Conservation (phyloP, 129 eudicot species). For the Artemisia tridentata region DNA sequence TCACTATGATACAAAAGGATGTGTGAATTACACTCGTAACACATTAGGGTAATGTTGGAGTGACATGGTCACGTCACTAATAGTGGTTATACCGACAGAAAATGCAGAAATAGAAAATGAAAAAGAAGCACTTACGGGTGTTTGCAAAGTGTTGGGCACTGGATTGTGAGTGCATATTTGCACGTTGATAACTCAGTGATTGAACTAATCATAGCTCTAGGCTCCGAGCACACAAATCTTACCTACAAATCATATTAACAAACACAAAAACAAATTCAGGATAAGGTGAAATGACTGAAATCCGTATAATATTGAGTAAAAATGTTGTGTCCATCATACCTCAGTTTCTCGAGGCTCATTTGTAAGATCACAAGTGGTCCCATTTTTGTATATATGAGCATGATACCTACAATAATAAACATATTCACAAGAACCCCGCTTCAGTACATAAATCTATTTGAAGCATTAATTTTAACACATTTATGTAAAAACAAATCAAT, state of each 20-base stretch:
- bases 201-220: slow-evolving; percentile 91
- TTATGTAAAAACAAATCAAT: not conserved
- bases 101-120: slow-evolving; percentile 4
- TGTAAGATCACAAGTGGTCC: slow-evolving; percentile 88
- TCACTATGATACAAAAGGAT: too few relatives aligned
- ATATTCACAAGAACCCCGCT: not conserved
- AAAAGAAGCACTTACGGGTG: slow-evolving; percentile 67
- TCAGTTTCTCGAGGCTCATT: slow-evolving; percentile 90
- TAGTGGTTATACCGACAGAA: not conserved
- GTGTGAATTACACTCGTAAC: not conserved
- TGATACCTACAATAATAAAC: slow-evolving; percentile 63
- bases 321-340: slow-evolving; percentile 36
- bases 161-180: slow-evolving; percentile 94
- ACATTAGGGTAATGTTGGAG: not conserved
- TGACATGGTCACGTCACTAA: not conserved
- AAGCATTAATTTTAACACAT: not conserved
- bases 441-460: not conserved
- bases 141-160: slow-evolving; percentile 85
- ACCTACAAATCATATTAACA: slow-evolving; percentile 48
- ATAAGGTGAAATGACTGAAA: not conserved
- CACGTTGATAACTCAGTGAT: slow-evolving; percentile 90
- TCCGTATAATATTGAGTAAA: not conserved
- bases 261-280: not conserved
- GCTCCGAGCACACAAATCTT: slow-evolving; percentile 92
- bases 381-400: slow-evolving; percentile 84